A percentile compares a stretch with the other conserved stretches of the same genome.
Evolutionary conservation across 345 rosid species (phyloP).

Genomic region (Adansonia digitata): DNA sequence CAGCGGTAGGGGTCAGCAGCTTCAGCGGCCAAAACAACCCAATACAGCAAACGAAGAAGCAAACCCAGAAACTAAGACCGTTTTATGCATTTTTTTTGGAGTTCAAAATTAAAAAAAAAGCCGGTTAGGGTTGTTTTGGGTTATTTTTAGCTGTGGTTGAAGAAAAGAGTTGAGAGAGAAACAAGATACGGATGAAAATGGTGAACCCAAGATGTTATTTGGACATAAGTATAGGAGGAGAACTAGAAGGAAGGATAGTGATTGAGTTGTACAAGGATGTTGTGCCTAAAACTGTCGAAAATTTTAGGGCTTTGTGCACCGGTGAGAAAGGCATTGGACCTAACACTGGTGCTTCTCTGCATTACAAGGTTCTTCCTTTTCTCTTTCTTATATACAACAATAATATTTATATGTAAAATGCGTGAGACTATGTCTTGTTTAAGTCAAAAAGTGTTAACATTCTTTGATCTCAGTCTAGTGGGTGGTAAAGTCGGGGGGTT

Average conservation of each 20-base stretch:
- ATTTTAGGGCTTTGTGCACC: slow-evolving; percentile 87
- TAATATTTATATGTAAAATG: not conserved
- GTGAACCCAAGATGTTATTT: slow-evolving; percentile 62
- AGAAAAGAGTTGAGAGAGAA: not conserved
- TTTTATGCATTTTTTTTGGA: not conserved
- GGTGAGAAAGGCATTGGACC: slow-evolving; percentile 92
- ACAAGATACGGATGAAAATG: slow-evolving; percentile 37
- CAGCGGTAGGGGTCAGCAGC: not conserved
- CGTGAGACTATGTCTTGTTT: not conserved
- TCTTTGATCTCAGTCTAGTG: not conserved
- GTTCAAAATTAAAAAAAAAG: slow-evolving; percentile 2
- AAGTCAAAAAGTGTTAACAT: not conserved
- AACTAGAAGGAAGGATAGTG: slow-evolving; percentile 86
- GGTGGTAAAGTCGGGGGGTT: not conserved
- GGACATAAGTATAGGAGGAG: slow-evolving; percentile 89
- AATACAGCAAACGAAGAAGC: not conserved
- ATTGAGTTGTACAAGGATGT: slow-evolving; percentile 78
- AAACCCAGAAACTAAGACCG: not conserved
- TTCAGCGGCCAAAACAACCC: slow-evolving; percentile 6
- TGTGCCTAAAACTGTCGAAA: slow-evolving; percentile 83
- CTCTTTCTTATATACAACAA: not conserved
- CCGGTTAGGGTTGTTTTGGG: slow-evolving; percentile 6
- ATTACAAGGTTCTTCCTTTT: slow-evolving; percentile 57
- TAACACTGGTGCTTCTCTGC: slow-evolving; percentile 63
- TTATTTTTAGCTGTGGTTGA: not conserved